Base-by-base conservation (phyloP, 2,329 filamentous ascomycete genomes). In the Diplocarpon rosae region DNA sequence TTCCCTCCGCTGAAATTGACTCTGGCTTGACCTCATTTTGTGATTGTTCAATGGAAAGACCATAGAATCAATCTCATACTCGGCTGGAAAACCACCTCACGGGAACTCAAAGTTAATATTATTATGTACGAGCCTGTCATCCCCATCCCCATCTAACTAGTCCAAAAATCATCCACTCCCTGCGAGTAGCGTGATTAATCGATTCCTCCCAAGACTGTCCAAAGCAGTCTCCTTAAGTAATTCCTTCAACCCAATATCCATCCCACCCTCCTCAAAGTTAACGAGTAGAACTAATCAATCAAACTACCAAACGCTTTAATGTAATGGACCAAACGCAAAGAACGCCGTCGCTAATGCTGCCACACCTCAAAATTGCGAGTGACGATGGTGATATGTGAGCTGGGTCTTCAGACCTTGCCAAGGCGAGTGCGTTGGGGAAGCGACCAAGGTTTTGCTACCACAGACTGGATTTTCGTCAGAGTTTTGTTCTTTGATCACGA, bases 371-470 rank as follows among this genome's bases (percentile, higher is more conserved):
- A 7, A 24, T 4, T 24, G 20, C 20, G 20, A 24, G 3, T 3
- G 20, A 24, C 20, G 20, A 24, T 24, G 20, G 20, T 24, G 20
- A 24, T 3, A 24, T 24, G 20, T 7, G 20, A 24, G 20, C 7
- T 24, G 15, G 38, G 37, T 27, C 31, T 50, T 45, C 59, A 59
- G 33, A 58, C 59, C 34, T 59, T 60, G 32, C 56, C 55, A 15
- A 40, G 15, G 11, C 46, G 36, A 17, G 41, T 13, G 27, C 57
- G 45, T 17, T 49, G 52, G 20, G 59, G 59, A 13, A 59, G 45
- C n/a, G 50, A 54, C 59, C 59, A 61, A 36, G 56, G 56, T 24
- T 52, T 52, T 17, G 45, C 54, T 14, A 55, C 53, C 10, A 60
- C 51, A 31, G 52, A 37, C 57, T 59, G 41, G 40, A 31, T 32